Evolutionary conservation across 2,329 filamentous ascomycete genomes (phyloP).

Genomic region (Calonectria naviculata): DNA sequence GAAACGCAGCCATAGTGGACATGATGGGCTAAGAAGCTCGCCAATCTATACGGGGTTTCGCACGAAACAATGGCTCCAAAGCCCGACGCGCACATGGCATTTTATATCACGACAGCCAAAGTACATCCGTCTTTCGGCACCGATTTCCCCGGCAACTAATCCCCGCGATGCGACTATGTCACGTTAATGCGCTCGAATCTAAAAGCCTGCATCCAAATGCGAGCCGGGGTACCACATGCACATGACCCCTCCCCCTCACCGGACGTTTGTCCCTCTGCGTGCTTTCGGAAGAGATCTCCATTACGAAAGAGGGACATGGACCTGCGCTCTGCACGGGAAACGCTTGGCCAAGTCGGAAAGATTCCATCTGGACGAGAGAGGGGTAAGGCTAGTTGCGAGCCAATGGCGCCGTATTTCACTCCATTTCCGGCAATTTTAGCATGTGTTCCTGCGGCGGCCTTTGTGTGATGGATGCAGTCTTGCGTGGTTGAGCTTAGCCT

Average conservation of each 20-base stretch:
- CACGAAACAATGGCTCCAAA: background rate
- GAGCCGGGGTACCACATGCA: background rate
- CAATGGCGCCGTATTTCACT: background rate
- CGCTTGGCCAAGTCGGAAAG: background rate
- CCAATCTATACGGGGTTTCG: background rate
- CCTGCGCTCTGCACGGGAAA: background rate
- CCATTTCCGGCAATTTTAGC: background rate
- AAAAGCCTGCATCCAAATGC: background rate
- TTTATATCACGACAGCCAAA: background rate
- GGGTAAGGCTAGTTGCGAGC: background rate
- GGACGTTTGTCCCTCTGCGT: slow-evolving; percentile 8
- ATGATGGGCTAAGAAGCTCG: too few species aligned
- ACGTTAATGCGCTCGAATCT: slow-evolving; percentile 16
- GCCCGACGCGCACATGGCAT: background rate
- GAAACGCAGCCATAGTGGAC: background rate
- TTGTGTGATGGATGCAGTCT: background rate
- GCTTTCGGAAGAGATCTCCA: slow-evolving; percentile 8
- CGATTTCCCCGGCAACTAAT: background rate
- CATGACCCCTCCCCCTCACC: slow-evolving; percentile 7
- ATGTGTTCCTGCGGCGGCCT: background rate
- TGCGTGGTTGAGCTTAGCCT: background rate
- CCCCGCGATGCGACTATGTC: background rate
- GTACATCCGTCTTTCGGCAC: background rate
- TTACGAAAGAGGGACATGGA: background rate
- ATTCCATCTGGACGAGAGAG: background rate